Evolutionary conservation across 2,329 filamentous ascomycete species (phyloP), one percentile per base, ranked within the genome.

Genomic region (Lachnellula subtilissima): DNA sequence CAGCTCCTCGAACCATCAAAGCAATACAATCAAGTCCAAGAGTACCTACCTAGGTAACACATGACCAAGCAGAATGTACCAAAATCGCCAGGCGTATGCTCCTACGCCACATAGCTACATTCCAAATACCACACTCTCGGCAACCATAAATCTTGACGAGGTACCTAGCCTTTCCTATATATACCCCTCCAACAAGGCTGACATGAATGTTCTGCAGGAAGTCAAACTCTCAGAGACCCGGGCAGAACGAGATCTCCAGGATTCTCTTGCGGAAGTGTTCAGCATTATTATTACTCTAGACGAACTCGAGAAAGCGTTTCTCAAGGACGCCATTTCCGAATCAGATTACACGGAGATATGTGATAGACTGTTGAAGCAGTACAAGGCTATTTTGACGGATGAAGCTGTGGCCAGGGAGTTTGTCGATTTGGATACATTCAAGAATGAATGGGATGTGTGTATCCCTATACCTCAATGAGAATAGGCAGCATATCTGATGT

Each of bases 261-360:
- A 97, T 69, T 97, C 94, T 1, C 84, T 99, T 14, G 94, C 93
- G 54, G 94, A 99, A 74, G 86, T 99, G 23, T 99, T 97, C 74
- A 96, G 92, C 75, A 97, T 99, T 64, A 93, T 99, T 39, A 83
- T 97, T 59, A 97, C 94, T 0, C 79, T 99, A 3, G 94, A 99
- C 70, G 91, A 95, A 61, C 82, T 99, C 1, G 94, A 99, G 69
- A 96, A 95, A 72, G 95, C 93, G 0, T 99, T 96, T 69, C 83
- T 99, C 40, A 95, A 96, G 69, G 94, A 99, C 78, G 93, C 91
- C 22, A 87, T 99, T 50, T 84, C 88, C 5, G 94, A 97, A 73
- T 80, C 81, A 52, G 93, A 97, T 67, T 99, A 99, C 72, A 96
- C 92, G 1, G 94, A 97, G 70, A 96, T 94, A 63, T 99, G 95